Evolutionary conservation across 148 eudicot species (phyloP), one percentile per base, ranked within the genome.

Genomic region (Drosera capensis): DNA sequence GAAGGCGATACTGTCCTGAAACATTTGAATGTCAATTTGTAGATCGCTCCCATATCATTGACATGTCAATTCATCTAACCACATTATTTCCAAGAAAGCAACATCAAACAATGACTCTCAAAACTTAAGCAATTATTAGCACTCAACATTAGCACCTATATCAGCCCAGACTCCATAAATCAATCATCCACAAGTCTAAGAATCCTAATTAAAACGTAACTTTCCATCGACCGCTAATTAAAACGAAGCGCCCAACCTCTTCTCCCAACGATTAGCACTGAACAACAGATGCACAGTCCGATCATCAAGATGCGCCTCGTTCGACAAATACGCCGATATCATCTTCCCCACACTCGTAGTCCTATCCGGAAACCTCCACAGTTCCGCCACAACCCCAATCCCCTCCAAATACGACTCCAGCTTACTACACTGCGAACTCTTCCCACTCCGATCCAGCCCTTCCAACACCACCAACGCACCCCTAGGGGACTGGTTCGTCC

Each of bases 251-350:
- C 36, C 56, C 34, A 48, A 90, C 99, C 95, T 85, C 65, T 85
- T 90, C 70, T 90, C 99, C 99, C 99, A 90, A 23, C 99, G 94
- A 56, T 90, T 90, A 45, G 95, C 85, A 54, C 88, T 85, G 54
- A 85, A 90, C 41, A 90, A 68, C 14, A 90, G 74, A 66, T 90
- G 99, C 45, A 85, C 68, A 1, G 95, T 68, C 28, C 14, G 88
- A 40, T 85, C 99, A 74, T 90, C 99, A 56, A 85, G 61, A 19
- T 90, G 71, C 6, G 95, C 78, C 35, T 90, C 44, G 41, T 81
- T 90, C 22, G 88, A 21, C 13, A 90, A 80, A 72, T 90, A 85
- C 8, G 93, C 66, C 6, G 95, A 85, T 28, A 85, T 85, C 99
- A 85, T 84, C 36, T 65, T 54, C 18, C 99, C 99, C 23, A 80